Conservation (phyloP, 2,329 filamentous ascomycete genomes). For the Aureobasidium subglaciale region DNA sequence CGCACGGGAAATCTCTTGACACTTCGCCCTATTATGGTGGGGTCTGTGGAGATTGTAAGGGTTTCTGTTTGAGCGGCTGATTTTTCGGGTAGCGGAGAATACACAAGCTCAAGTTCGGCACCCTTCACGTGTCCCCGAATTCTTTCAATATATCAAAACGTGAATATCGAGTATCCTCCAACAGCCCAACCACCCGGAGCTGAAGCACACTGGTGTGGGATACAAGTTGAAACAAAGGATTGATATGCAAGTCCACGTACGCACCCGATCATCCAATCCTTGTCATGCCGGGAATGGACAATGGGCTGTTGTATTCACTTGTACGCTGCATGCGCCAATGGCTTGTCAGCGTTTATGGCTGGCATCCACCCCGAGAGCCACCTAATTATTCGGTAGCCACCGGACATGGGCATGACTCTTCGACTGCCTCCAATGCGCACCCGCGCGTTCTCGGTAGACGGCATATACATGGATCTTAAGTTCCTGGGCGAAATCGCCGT, state of each 20-base stretch:
- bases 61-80: neutral
- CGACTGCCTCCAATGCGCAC: neutral
- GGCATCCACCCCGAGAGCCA: neutral
- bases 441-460: neutral
- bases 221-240: neutral
- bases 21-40: conserved; percentile 4
- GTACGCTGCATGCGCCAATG: neutral
- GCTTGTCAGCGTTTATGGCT: conserved; percentile 5
- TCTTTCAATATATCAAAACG: conserved; percentile 10
- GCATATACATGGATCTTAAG: conserved; percentile 3
- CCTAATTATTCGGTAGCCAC: neutral
- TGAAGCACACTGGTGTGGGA: neutral
- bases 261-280: neutral
- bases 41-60: conserved; percentile 12
- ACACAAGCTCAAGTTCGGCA: neutral
- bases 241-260: neutral
- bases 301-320: neutral
- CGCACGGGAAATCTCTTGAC: conserved; percentile 2
- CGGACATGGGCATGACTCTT: neutral
- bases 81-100: neutral
- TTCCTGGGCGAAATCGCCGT: neutral
- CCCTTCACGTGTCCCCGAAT: neutral
- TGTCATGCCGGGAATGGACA: neutral
- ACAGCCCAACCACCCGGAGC: neutral
- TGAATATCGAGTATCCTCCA: neutral